phyloP scores from a whole-genome alignment of 192 early-diverging fungal species.

The Spizellomyces punctatus region DNA sequence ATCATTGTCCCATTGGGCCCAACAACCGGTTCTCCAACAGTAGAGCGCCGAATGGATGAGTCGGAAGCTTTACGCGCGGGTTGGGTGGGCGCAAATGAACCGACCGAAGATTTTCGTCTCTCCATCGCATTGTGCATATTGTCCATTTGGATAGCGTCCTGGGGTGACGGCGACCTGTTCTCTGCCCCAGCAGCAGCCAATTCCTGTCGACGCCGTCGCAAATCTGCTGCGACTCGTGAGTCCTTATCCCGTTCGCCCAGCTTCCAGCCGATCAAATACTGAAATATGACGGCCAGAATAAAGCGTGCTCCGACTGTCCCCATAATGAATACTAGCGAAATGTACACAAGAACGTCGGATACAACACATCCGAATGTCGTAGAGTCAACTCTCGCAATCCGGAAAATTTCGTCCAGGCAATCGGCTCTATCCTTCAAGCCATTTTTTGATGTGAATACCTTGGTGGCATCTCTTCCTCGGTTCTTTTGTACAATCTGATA shows the following conservation, averaged over 20 bases:
- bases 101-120: neutral
- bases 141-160: neutral
- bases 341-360: constrained; percentile 76
- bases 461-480: constrained; percentile 52
- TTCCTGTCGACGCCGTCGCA: constrained; percentile 20
- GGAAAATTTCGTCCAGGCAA: constrained; percentile 78
- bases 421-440: constrained; percentile 43
- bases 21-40: constrained; percentile 8
- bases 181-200: neutral
- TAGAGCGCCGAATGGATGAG: neutral
- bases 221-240: constrained; percentile 18
- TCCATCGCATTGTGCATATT: neutral
- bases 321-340: constrained; percentile 64
- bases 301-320: constrained; percentile 47
- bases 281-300: constrained; percentile 53
- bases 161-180: neutral
- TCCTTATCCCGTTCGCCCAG: constrained; percentile 33
- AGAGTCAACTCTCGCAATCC: constrained; percentile 79
- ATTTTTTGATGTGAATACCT: neutral
- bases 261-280: constrained; percentile 43
- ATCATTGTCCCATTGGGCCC: constrained; percentile 17
- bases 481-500: constrained; percentile 1
- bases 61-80: neutral
- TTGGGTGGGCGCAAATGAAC: neutral
- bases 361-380: constrained; percentile 80